A percentile compares a stretch with the other conserved stretches of the same genome.
These are phyloP conservation scores for Mortierella claussenii DNA, from an alignment of 192 early-diverging fungal genomes.

Conservation along the genomic window DNA sequence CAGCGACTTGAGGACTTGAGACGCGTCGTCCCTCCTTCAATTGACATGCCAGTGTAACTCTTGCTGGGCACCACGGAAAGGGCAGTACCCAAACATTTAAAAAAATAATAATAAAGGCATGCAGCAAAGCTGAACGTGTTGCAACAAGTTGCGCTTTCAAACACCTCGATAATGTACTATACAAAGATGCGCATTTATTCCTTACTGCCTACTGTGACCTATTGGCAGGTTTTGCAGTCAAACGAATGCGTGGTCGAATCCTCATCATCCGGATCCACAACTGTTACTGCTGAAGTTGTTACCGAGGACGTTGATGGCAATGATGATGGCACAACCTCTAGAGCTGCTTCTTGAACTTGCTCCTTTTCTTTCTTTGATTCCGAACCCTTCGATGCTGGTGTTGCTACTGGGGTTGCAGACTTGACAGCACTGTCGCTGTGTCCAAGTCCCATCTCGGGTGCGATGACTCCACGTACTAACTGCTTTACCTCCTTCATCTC, in stretches of 20 bases:
- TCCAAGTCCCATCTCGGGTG: conserved; percentile 73
- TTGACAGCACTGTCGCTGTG: conserved; percentile 73
- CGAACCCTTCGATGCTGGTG: background rate
- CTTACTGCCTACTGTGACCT: background rate
- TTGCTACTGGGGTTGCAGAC: no score
- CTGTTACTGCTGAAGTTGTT: background rate
- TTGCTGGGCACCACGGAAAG: no score
- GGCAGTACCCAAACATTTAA: no score
- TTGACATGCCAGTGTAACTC: no score
- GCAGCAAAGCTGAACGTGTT: no score
- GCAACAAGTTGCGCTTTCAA: background rate
- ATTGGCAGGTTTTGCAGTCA: conserved; percentile 37
- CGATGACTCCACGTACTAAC: conserved; percentile 69
- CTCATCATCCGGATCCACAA: conserved; percentile 25
- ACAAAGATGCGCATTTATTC: background rate
- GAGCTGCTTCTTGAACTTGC: no score
- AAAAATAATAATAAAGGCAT: no score
- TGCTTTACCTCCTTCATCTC: conserved; percentile 84
- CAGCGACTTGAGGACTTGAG: no score
- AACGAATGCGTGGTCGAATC: conserved; percentile 21
- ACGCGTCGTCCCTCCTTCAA: no score
- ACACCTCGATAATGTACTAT: background rate
- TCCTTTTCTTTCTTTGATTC: background rate
- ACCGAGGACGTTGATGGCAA: background rate
- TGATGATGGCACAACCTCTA: background rate